These are phyloP conservation scores for Asterochloris erici DNA, from an alignment of 139 green algal species.

Conservation along the genomic window DNA sequence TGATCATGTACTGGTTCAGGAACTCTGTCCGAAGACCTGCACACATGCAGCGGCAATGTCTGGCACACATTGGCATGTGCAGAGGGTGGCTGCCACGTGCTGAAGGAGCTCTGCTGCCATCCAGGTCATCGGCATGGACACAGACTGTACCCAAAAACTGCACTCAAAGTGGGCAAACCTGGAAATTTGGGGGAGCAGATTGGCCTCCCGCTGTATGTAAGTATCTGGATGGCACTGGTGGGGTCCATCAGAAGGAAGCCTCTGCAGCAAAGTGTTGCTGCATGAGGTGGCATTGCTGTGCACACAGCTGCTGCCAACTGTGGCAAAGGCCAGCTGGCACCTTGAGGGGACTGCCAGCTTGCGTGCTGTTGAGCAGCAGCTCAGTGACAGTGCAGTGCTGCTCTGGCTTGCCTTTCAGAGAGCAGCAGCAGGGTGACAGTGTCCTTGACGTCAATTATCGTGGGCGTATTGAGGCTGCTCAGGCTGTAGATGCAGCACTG, in stretches of 20 bases:
- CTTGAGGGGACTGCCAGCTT: not conserved
- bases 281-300: not conserved
- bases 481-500: slow-evolving; percentile 72
- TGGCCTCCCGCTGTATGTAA: slow-evolving; percentile 67
- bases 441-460: slow-evolving; percentile 72
- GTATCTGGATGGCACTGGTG: slow-evolving; percentile 56
- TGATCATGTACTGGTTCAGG: slow-evolving; percentile 54
- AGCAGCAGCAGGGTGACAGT: slow-evolving; percentile 56
- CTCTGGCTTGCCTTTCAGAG: slow-evolving; percentile 29
- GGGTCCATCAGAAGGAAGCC: slow-evolving; percentile 62
- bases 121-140: not conserved
- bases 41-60: not conserved
- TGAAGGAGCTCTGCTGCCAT: not conserved
- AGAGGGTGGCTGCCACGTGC: not conserved
- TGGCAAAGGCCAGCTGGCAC: too few species aligned
- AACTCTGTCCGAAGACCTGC: slow-evolving; percentile 54
- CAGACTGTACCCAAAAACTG: not conserved
- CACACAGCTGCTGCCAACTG: too few species aligned
- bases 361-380: not conserved
- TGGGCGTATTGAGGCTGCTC: slow-evolving; percentile 60
- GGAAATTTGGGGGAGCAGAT: slow-evolving; percentile 65
- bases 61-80: not conserved
- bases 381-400: not conserved
- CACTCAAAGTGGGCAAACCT: slow-evolving; percentile 23
- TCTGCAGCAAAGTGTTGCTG: not conserved